phyloP scores from a whole-genome alignment of 176 grass and related monocot species.

The sorghum (Sorghum bicolor) region DNA sequence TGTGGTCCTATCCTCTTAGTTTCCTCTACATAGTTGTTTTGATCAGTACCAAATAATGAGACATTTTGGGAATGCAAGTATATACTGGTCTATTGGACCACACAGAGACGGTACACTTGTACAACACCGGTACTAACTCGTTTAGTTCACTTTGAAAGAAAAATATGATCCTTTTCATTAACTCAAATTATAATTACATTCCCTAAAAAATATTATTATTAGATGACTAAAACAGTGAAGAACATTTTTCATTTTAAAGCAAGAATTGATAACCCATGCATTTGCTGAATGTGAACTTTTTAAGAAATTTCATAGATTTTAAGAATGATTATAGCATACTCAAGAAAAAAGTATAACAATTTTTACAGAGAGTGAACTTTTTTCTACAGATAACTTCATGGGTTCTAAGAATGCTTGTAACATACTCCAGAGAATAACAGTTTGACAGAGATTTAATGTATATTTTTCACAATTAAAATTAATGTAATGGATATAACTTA shows the following conservation, averaged over 20 bases:
- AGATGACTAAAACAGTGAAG: not conserved
- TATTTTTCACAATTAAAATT: not conserved
- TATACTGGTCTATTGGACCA: not conserved
- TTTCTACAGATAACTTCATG: not conserved
- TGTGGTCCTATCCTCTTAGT: not conserved
- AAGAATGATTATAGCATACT: not conserved
- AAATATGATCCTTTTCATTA: not conserved
- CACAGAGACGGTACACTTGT: not conserved
- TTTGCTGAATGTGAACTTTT: not conserved
- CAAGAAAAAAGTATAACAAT: not conserved
- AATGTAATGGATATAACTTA: not conserved
- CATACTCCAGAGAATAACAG: not conserved
- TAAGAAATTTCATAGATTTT: not conserved
- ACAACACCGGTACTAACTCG: not conserved
- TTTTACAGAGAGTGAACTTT: not conserved
- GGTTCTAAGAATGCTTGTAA: conserved; percentile 1
- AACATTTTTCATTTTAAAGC: not conserved
- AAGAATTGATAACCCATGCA: not conserved
- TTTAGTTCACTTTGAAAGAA: not conserved
- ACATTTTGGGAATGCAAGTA: conserved; percentile 1
- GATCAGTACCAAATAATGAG: not conserved
- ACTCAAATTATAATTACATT: not conserved
- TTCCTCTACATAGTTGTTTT: not conserved
- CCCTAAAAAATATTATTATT: not conserved
- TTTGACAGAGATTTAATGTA: not conserved